phyloP scores from a whole-genome alignment of 257 asterid genomes.

The Cynanchum wilfordii region DNA sequence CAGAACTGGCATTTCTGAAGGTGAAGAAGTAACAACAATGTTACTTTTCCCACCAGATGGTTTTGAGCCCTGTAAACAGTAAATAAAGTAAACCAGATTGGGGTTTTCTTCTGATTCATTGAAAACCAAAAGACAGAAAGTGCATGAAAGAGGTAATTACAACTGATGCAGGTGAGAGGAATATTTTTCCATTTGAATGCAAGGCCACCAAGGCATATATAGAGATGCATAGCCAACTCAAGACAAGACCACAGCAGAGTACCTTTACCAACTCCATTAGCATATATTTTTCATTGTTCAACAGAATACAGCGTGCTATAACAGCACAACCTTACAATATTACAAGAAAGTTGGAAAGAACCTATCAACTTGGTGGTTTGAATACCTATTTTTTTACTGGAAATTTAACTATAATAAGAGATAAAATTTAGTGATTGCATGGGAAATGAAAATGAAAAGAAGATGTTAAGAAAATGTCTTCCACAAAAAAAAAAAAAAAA shows the following conservation, averaged over 20 bases:
- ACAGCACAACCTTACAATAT: not conserved
- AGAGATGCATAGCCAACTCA: not conserved
- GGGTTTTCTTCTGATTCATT: slow-evolving; percentile 14
- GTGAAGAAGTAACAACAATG: slow-evolving; percentile 39
- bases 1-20: slow-evolving; percentile 56
- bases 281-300: not conserved
- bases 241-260: not conserved
- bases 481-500: not conserved
- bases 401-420: not conserved
- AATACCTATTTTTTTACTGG: not conserved
- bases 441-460: not conserved
- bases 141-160: not conserved
- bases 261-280: not conserved
- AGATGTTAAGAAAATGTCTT: not conserved
- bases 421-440: not conserved
- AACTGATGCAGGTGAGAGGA: not conserved
- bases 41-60: slow-evolving; percentile 47
- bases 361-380: not conserved
- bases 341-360: not conserved
- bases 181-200: slow-evolving; percentile 8
- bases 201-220: not conserved
- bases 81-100: slow-evolving; percentile 16
- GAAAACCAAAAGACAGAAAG: slow-evolving; percentile 13
- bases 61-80: slow-evolving; percentile 44
- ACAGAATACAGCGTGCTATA: not conserved